Evolutionary conservation across 2,329 filamentous ascomycete species (phyloP).

Genomic region (Microsporum ferrugineum): DNA sequence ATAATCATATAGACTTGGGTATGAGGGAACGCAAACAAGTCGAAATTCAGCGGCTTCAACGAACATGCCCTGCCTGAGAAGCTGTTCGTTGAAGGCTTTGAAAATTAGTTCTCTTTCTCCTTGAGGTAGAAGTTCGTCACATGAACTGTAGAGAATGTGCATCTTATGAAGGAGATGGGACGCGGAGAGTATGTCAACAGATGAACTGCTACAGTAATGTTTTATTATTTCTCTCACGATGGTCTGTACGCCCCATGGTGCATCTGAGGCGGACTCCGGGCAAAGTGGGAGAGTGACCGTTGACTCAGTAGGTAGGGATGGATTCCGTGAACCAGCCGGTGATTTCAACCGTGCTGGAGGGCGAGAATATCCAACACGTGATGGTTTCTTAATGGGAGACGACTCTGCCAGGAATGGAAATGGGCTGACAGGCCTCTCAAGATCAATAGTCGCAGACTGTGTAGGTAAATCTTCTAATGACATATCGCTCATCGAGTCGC

Average conservation of each 20-base stretch:
- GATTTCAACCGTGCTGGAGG: background rate
- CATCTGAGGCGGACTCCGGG: slow-evolving; percentile 21
- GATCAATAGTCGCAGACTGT: slow-evolving; percentile 24
- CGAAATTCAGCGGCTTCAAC: slow-evolving; percentile 45
- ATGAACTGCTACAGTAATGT: slow-evolving; percentile 29
- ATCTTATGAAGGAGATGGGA: slow-evolving; percentile 33
- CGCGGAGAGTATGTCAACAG: slow-evolving; percentile 31
- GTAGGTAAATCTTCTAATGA: slow-evolving; percentile 20
- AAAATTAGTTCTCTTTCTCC: slow-evolving; percentile 46
- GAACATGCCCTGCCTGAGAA: slow-evolving; percentile 37
- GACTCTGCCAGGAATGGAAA: slow-evolving; percentile 28
- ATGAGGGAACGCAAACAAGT: slow-evolving; percentile 43
- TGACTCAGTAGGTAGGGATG: background rate
- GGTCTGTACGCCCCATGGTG: slow-evolving; percentile 31
- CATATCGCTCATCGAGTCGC: slow-evolving; percentile 12
- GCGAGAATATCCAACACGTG: background rate
- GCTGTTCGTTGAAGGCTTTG: slow-evolving; percentile 46
- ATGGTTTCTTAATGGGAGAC: slow-evolving; percentile 4
- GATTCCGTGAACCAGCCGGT: background rate
- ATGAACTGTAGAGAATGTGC: slow-evolving; percentile 28
- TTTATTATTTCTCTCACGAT: slow-evolving; percentile 31
- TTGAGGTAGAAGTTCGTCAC: slow-evolving; percentile 29
- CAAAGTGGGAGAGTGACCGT: slow-evolving; percentile 23
- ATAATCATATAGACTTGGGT: slow-evolving; percentile 48
- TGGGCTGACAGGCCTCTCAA: slow-evolving; percentile 36